A percentile compares a stretch with the other conserved stretches of the same genome.
phyloP scores from a whole-genome alignment of 2,329 filamentous ascomycete species.

The Massarina eburnea region DNA sequence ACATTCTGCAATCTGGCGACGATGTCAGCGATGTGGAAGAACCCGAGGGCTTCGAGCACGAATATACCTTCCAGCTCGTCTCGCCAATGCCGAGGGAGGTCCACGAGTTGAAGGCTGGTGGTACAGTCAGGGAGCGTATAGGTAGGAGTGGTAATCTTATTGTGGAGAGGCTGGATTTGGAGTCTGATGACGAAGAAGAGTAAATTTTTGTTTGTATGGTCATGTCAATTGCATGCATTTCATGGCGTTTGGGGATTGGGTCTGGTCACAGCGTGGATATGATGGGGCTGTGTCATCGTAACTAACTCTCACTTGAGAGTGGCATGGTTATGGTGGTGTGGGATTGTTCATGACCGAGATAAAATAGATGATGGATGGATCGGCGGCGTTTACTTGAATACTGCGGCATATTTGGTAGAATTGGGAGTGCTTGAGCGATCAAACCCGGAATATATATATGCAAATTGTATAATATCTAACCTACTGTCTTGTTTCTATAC shows the following conservation, averaged over 20 bases:
- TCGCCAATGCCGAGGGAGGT: slow-evolving; percentile 83
- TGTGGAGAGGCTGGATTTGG: slow-evolving; percentile 70
- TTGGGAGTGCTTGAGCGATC: no score
- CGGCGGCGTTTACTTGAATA: no score
- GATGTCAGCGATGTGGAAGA: slow-evolving; percentile 45
- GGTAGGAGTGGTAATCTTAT: slow-evolving; percentile 85
- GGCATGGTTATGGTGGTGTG: no score
- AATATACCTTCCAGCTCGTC: slow-evolving; percentile 83
- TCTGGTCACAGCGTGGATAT: not conserved
- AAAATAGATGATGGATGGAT: no score
- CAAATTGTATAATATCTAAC: no score
- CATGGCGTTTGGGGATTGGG: not conserved
- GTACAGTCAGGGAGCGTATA: slow-evolving; percentile 70
- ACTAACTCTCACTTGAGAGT: no score
- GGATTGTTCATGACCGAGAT: no score
- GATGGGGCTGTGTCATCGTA: no score
- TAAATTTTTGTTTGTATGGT: not conserved
- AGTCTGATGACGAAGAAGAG: slow-evolving; percentile 54
- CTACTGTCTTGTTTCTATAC: no score
- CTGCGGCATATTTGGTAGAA: no score
- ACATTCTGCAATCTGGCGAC: slow-evolving; percentile 56
- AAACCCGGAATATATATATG: no score
- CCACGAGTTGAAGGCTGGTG: slow-evolving; percentile 68
- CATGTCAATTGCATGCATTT: not conserved
- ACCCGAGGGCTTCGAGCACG: slow-evolving; percentile 73